These are phyloP conservation scores for Nakazawaea sp. DNA, from an alignment of 805 yeast genomes.

Conservation along the genomic window DNA sequence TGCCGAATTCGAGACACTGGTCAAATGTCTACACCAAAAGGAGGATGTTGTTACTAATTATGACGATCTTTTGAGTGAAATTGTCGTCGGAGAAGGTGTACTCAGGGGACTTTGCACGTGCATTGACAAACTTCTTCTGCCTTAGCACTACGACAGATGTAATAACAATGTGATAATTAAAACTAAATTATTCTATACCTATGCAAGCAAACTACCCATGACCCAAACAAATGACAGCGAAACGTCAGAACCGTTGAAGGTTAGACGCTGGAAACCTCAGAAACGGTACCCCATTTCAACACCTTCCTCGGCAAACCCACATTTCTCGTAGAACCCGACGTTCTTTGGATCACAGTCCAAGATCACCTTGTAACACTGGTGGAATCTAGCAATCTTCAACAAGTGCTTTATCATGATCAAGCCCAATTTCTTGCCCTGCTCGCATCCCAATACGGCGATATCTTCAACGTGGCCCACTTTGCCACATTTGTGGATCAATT, in stretches of 20 bases:
- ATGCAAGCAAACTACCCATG: not conserved
- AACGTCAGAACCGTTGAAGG: too few relatives aligned
- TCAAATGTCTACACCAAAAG: slow-evolving; percentile 2
- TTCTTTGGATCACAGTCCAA: slow-evolving; percentile 85
- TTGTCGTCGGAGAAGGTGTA: slow-evolving; percentile 7
- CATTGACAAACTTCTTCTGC: slow-evolving; percentile 5
- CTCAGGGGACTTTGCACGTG: slow-evolving; percentile 2
- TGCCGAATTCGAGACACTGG: slow-evolving; percentile 7
- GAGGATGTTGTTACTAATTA: too few relatives aligned
- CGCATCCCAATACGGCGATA: slow-evolving; percentile 66
- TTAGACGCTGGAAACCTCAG: slow-evolving; percentile 11
- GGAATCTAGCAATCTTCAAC: slow-evolving; percentile 46
- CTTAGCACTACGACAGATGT: not conserved
- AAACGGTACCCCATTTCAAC: slow-evolving; percentile 59
- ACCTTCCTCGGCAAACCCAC: slow-evolving; percentile 67
- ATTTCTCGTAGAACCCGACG: slow-evolving; percentile 80
- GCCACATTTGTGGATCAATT: slow-evolving; percentile 80
- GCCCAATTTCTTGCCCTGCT: slow-evolving; percentile 86
- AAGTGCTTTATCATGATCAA: slow-evolving; percentile 54
- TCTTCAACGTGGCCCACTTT: slow-evolving; percentile 93
- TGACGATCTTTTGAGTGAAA: slow-evolving; percentile 7
- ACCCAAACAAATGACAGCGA: not conserved
- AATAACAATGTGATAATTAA: not conserved
- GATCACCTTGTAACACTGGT: slow-evolving; percentile 82
- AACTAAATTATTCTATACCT: not conserved